phyloP scores from a whole-genome alignment of 208 protist species.

The Phytomonas sp. region DNA sequence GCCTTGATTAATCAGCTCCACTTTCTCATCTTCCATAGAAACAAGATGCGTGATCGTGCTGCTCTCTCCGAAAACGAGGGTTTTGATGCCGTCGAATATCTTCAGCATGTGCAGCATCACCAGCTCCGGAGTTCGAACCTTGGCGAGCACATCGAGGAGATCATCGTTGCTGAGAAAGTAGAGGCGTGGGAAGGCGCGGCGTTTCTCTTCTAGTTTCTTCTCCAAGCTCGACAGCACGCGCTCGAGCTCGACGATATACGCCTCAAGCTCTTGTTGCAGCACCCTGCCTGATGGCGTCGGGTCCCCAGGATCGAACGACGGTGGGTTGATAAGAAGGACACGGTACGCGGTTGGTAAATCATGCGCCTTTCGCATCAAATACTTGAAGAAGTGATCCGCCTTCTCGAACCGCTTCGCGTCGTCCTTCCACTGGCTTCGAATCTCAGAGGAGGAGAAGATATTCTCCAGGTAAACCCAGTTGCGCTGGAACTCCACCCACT shows the following conservation, averaged over 20 bases:
- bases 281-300: slow-evolving; percentile 12
- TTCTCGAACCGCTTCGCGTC: slow-evolving; percentile 93
- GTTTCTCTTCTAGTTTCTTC: slow-evolving; percentile 95
- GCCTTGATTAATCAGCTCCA: slow-evolving; percentile 88
- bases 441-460: slow-evolving; percentile 94
- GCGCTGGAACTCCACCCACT: slow-evolving; percentile 93
- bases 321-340: slow-evolving; percentile 81
- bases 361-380: slow-evolving; percentile 92
- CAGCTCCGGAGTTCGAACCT: slow-evolving; percentile 94
- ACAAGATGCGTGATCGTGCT: slow-evolving; percentile 85
- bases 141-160: slow-evolving; percentile 96
- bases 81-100: slow-evolving; percentile 96
- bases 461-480: slow-evolving; percentile 96
- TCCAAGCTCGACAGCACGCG: slow-evolving; percentile 92
- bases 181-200: slow-evolving; percentile 94
- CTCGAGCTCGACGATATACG: slow-evolving; percentile 91
- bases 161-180: slow-evolving; percentile 97
- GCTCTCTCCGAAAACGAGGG: slow-evolving; percentile 59
- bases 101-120: slow-evolving; percentile 97
- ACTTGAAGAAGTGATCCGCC: slow-evolving; percentile 92
- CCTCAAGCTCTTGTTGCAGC: slow-evolving; percentile 79
- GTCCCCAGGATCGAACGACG: slow-evolving; percentile 55
- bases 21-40: slow-evolving; percentile 87
- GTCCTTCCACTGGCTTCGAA: slow-evolving; percentile 94
- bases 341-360: slow-evolving; percentile 87